Evolutionary conservation across 2,329 filamentous ascomycete species (phyloP), one percentile per base, ranked within the genome.

Genomic region (Conoideocrella luteorostrata): DNA sequence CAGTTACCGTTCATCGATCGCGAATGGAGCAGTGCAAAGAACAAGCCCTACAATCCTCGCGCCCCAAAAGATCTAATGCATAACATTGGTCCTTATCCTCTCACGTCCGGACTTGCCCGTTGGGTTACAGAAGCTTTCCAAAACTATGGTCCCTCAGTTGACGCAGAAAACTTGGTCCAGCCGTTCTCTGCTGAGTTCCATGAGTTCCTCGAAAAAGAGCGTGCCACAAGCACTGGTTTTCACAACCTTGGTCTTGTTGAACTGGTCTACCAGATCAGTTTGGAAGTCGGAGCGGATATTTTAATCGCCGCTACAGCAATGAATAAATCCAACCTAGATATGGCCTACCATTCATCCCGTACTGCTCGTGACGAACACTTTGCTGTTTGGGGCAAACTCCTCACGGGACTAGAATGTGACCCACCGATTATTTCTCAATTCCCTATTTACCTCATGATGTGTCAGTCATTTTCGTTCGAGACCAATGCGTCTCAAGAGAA

Each of bases 391-490:
- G 45, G 45, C 2, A 43, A 24, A 36, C 36, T 49, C 6, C 42
- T 49, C 28, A 49, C 47, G 3, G 47, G 45, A 1, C 32, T 49
- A 5, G 42, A 34, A 5, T 43, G 45, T 32, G 47, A 49, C 21
- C 47, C 47, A 7, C 47, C 47, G 11, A 45, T 49, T 34, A 47
- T 47, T 22, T 24, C 39, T 7, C 39, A 43, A 35, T 49, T 49
- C 26, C 47, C 47, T 21, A 43, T 47, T 12, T 45, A 47, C 35
- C 45, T 49, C 42, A 45, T 49, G 35, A 49, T 47, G 45, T 49
- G 47, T 26, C 34, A 47, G 30, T 29, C 47, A 2, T 47, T 47
- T 37, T 39, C 38, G 2, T 37, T 45, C 18, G 47, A 47, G 28
- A 30, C 30, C 4, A 32, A 36, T 5, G 28, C 45, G 6, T 12